Conservation (phyloP, 2,329 filamentous ascomycete genomes). For the Colletotrichum incanum region DNA sequence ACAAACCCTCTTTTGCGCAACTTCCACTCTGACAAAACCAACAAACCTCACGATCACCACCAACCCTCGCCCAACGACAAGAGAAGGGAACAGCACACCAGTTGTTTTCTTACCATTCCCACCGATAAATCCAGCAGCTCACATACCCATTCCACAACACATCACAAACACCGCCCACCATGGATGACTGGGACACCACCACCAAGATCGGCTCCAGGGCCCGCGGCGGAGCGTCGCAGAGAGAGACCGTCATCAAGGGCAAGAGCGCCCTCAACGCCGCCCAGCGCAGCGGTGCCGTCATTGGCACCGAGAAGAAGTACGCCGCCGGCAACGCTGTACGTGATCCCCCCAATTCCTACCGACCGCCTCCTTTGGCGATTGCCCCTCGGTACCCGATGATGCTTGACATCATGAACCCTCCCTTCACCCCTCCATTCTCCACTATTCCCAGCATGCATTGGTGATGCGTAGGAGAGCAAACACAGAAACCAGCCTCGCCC, state of each 20-base stretch:
- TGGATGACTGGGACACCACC: constrained; percentile 86
- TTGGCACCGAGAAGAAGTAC: constrained; percentile 94
- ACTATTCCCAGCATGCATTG: constrained; percentile 14
- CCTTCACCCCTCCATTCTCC: constrained; percentile 30
- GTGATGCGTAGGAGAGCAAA: background rate
- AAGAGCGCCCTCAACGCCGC: constrained; percentile 90
- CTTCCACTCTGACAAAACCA: constrained; percentile 14
- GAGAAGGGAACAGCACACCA: constrained; percentile 25
- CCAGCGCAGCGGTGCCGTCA: constrained; percentile 81
- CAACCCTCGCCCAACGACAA: constrained; percentile 43
- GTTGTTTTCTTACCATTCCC: constrained; percentile 13
- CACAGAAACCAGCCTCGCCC: no score
- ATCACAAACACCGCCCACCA: constrained; percentile 64
- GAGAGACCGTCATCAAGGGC: constrained; percentile 92
- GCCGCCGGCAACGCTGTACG: constrained; percentile 84
- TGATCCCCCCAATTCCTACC: constrained; percentile 46
- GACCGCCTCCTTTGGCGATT: background rate
- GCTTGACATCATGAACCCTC: constrained; percentile 36
- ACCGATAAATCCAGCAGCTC: constrained; percentile 8
- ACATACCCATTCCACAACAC: constrained; percentile 25
- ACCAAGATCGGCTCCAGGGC: constrained; percentile 96
- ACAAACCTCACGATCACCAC: constrained; percentile 40
- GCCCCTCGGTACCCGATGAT: background rate
- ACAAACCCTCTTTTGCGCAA: constrained; percentile 21
- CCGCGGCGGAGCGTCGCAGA: constrained; percentile 75